Base-by-base conservation (phyloP, 2,329 filamentous ascomycete species). In the Penicillium sp. region DNA sequence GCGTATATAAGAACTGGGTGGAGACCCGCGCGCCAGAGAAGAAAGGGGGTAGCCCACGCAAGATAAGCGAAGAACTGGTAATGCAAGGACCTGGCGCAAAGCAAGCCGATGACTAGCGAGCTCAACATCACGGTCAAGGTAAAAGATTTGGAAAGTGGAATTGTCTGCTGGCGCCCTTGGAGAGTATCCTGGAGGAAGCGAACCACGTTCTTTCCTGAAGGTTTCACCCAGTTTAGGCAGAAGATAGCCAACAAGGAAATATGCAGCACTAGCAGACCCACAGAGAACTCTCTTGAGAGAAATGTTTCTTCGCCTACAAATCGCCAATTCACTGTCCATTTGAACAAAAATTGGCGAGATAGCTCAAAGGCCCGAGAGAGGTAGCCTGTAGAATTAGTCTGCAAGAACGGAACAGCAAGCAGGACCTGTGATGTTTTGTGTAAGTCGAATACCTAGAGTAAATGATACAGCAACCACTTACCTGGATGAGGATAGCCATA, bases 301-400 rank as follows among this genome's bases (percentile, higher is more conserved):
- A 99, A 99, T 0, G 77, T 74, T 7, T 89, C 83, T 73, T 97
- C 91, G 14, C 89, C 87, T n/a, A 97, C 76, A 70, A 97, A 97
- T 50, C 92, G 86, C 94, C 94, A 99, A 74, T 99, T 99, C 62
- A 99, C 94, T 0, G 94, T 99, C 94, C 94, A 99, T 75, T 93
- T 91, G 79, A 93, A 97, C 65, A 96, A 81, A 76, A 99, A 99
- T 64, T 90, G 85, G 51, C 94, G 83, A 43, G 89, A 91, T 55
- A 99, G 81, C 76, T 99, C 91, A 69, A 99, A 99, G 0, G 94
- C 91, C 59, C 89, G 82, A 43, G 84, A 82, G 16, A 95, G 69
- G 70, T 99, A 99, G 27, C 87, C 89, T 55, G 75, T 73, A 18
- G 85, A 74, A 62, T 91, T 88, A 38, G 76, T 77, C 47, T 75